Evolutionary conservation across 1,284 basidiomycete genomes (phyloP).

Genomic region (Ceratobasidium papillatum): DNA sequence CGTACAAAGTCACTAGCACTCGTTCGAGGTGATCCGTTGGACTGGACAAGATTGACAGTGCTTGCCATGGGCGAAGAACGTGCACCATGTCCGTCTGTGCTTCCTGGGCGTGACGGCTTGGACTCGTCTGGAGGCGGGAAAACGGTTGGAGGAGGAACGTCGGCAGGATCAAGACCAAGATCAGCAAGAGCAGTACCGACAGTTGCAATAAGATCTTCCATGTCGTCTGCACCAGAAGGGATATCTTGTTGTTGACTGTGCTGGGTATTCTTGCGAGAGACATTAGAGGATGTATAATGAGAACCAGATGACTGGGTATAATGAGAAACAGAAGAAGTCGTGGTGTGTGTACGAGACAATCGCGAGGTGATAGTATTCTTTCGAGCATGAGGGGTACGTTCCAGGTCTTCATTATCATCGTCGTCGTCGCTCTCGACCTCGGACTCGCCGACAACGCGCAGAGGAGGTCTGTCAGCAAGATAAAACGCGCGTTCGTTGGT

Average conservation of each 20-base stretch:
- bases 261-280: neutral
- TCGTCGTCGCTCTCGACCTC: neutral
- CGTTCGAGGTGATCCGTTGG: constrained; percentile 11
- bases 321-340: neutral
- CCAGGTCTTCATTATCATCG: neutral
- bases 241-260: neutral
- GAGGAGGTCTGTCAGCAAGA: neutral
- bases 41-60: constrained; percentile 16
- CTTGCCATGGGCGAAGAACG: constrained; percentile 13
- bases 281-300: constrained; percentile 20
- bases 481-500: constrained; percentile 20
- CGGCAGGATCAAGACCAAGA: constrained; percentile 33
- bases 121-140: constrained; percentile 27
- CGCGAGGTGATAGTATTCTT: constrained; percentile 29
- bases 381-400: neutral
- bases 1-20: neutral
- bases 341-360: constrained; percentile 13
- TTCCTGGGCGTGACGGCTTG: constrained; percentile 18
- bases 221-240: constrained; percentile 6
- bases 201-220: constrained; percentile 41
- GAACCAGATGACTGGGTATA: constrained; percentile 25
- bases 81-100: neutral
- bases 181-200: constrained; percentile 41
- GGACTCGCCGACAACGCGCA: constrained; percentile 10
- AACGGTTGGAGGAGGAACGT: constrained; percentile 34